These are phyloP conservation scores for Corynascus novoguineensis DNA, from an alignment of 495 filamentous ascomycete species.

Conservation along the genomic window DNA sequence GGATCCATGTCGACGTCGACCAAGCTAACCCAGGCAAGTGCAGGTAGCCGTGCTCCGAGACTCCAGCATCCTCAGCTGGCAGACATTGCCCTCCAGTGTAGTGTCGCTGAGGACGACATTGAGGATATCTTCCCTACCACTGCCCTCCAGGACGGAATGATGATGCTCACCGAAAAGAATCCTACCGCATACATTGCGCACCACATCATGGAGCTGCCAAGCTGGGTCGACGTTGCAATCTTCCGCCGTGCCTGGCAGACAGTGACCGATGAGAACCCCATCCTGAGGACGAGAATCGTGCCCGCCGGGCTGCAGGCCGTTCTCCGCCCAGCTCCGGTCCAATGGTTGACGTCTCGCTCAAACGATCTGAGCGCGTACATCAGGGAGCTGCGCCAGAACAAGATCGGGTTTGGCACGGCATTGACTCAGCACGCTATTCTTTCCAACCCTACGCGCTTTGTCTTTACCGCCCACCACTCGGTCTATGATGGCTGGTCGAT, in stretches of 20 bases:
- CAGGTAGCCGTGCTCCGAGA: not conserved
- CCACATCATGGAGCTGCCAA: slow-evolving; percentile 40
- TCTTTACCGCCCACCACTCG: slow-evolving; percentile 58
- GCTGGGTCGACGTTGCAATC: slow-evolving; percentile 30
- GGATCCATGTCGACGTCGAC: not conserved
- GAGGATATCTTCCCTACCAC: slow-evolving; percentile 58
- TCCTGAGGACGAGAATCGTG: not conserved
- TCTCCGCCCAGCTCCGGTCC: not conserved
- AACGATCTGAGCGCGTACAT: not conserved
- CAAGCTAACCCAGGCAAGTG: not conserved
- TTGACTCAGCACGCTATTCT: slow-evolving; percentile 26
- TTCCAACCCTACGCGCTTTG: slow-evolving; percentile 28
- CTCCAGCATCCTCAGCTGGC: slow-evolving; percentile 5
- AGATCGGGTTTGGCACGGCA: slow-evolving; percentile 14
- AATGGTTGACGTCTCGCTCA: not conserved
- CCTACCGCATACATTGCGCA: slow-evolving; percentile 37
- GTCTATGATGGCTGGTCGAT: slow-evolving; percentile 63
- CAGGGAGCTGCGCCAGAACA: not conserved
- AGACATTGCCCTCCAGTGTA: slow-evolving; percentile 3
- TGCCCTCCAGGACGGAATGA: slow-evolving; percentile 50
- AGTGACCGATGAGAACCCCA: not conserved
- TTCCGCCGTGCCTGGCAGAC: not conserved
- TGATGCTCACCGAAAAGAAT: slow-evolving; percentile 39
- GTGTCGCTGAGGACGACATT: slow-evolving; percentile 25
- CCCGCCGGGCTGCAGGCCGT: not conserved